These are phyloP conservation scores for Lumnitzera racemosa DNA, from an alignment of 345 rosid species.

Conservation along the genomic window DNA sequence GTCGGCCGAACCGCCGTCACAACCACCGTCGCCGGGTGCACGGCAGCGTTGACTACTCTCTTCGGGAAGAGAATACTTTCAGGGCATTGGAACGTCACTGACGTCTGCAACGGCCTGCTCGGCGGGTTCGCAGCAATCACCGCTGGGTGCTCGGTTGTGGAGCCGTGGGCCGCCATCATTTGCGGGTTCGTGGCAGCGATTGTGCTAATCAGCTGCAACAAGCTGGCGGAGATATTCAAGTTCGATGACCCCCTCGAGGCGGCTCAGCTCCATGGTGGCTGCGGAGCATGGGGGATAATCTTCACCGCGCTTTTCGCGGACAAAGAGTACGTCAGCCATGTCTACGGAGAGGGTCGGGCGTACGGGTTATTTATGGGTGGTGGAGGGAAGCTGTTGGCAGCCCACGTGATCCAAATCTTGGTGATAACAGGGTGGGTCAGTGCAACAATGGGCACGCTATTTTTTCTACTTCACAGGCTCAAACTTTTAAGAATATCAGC, in stretches of 20 bases:
- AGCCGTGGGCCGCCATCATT: constrained; percentile 86
- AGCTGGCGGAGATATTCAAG: constrained; percentile 42
- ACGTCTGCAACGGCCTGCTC: constrained; percentile 84
- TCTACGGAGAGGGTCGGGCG: constrained; percentile 38
- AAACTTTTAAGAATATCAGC: constrained; percentile 62
- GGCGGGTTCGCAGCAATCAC: constrained; percentile 94
- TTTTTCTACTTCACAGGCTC: constrained; percentile 43
- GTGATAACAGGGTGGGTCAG: constrained; percentile 78
- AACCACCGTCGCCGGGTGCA: constrained; percentile 80
- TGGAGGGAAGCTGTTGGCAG: constrained; percentile 70
- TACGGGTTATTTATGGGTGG: constrained; percentile 90
- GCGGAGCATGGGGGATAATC: constrained; percentile 83
- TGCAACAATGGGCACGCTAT: constrained; percentile 77
- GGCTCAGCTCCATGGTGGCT: constrained; percentile 87
- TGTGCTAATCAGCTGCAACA: constrained; percentile 72
- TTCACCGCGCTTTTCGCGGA: constrained; percentile 76
- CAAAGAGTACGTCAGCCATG: constrained; percentile 41
- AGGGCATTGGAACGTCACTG: constrained; percentile 88
- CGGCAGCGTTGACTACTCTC: constrained; percentile 85
- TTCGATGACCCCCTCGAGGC: constrained; percentile 83
- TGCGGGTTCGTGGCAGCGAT: constrained; percentile 80
- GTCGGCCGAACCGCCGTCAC: constrained; percentile 88
- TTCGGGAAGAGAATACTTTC: constrained; percentile 64
- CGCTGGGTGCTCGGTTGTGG: constrained; percentile 74
- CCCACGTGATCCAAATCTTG: constrained; percentile 64